Evolutionary conservation across 1,284 basidiomycete genomes (phyloP).

Genomic region (Clitocybe nebularis): DNA sequence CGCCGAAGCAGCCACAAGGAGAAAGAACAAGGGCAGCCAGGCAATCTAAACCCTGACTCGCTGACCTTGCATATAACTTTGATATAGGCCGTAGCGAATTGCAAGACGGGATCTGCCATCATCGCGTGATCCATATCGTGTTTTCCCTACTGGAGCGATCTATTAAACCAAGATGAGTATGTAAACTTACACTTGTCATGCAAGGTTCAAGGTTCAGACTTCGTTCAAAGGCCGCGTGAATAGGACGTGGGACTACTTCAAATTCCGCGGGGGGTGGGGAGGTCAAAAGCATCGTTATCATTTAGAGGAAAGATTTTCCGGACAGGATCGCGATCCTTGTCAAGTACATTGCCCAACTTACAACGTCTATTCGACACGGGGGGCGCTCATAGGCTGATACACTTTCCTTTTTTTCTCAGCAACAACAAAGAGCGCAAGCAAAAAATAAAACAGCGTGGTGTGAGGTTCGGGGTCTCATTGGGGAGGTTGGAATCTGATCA

Average conservation of each 20-base stretch:
- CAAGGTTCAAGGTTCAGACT: too few species aligned
- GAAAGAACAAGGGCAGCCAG: too few species aligned
- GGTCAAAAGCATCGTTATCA: conserved; percentile 11
- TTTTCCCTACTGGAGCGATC: too few species aligned
- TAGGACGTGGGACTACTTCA: neutral
- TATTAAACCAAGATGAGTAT: too few species aligned
- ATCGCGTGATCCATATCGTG: too few species aligned
- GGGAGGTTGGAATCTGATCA: conserved; percentile 53
- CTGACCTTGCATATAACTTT: too few species aligned
- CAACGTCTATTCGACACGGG: conserved; percentile 12
- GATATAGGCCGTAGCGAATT: too few species aligned
- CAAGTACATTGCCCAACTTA: conserved; percentile 15
- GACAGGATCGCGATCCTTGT: conserved; percentile 9
- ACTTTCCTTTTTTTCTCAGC: conserved; percentile 15
- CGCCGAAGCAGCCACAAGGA: too few species aligned
- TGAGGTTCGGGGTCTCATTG: conserved; percentile 26
- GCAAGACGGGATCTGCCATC: too few species aligned
- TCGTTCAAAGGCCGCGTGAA: neutral
- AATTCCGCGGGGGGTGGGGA: neutral
- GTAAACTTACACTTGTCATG: too few species aligned
- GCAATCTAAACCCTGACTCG: too few species aligned
- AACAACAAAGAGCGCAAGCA: conserved; percentile 6
- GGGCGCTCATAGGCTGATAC: conserved; percentile 9
- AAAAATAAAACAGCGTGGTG: conserved; percentile 9
- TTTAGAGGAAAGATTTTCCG: conserved; percentile 10